These are phyloP conservation scores for Coprinellus aureogranulatus DNA, from an alignment of 768 basidiomycete genomes.

Conservation along the genomic window DNA sequence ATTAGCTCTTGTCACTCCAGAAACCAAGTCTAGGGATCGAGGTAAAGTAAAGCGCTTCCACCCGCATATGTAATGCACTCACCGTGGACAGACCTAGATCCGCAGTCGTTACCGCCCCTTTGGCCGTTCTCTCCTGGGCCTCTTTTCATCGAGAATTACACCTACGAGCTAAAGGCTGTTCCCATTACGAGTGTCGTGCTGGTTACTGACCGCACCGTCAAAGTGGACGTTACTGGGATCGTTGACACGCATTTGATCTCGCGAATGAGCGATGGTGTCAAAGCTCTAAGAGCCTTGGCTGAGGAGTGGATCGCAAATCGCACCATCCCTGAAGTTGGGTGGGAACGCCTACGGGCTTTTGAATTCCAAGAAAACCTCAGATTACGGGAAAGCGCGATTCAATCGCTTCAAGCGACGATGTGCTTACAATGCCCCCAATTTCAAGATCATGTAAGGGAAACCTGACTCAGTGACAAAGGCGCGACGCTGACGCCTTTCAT, in stretches of 20 bases:
- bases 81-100: slow-evolving; percentile 49
- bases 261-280: slow-evolving; percentile 55
- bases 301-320: slow-evolving; percentile 53
- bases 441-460: slow-evolving; percentile 63
- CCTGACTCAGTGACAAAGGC: not conserved
- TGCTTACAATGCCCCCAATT: slow-evolving; percentile 71
- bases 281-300: slow-evolving; percentile 47
- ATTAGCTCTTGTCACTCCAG: slow-evolving; percentile 66
- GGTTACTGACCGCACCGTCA: slow-evolving; percentile 67
- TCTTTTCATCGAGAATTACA: slow-evolving; percentile 46
- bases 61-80: not conserved
- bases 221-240: slow-evolving; percentile 75
- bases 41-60: slow-evolving; percentile 37
- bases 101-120: slow-evolving; percentile 58
- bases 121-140: slow-evolving; percentile 68
- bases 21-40: slow-evolving; percentile 51
- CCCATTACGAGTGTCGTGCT: slow-evolving; percentile 72
- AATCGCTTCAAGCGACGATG: slow-evolving; percentile 38
- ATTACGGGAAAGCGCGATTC: slow-evolving; percentile 48
- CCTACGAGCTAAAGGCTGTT: slow-evolving; percentile 67
- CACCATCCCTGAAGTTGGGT: slow-evolving; percentile 74
- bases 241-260: slow-evolving; percentile 63
- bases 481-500: not conserved
- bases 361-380: slow-evolving; percentile 88
- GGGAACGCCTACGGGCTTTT: slow-evolving; percentile 76